These are phyloP conservation scores for Clitoria ternatea DNA, from an alignment of 306 rosid genomes.

Conservation along the genomic window DNA sequence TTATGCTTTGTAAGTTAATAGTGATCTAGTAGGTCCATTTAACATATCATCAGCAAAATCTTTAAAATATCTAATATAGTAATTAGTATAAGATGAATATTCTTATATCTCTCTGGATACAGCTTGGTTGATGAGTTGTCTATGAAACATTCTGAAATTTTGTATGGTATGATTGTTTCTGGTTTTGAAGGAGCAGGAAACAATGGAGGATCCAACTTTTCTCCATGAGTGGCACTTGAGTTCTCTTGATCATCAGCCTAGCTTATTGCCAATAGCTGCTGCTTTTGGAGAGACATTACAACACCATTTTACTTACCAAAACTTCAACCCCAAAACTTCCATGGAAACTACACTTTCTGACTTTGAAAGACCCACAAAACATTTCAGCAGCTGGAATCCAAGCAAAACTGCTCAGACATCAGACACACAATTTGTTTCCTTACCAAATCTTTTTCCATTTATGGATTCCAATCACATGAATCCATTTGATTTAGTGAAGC, in stretches of 20 bases:
- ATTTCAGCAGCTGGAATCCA: conserved; percentile 46
- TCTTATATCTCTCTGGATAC: background rate
- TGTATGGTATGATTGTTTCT: background rate
- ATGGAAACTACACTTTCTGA: conserved; percentile 26
- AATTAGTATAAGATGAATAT: background rate
- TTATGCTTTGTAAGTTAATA: background rate
- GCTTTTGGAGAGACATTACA: conserved; percentile 64
- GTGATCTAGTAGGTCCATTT: background rate
- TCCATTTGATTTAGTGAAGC: conserved; percentile 45
- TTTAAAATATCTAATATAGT: background rate
- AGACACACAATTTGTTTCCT: conserved; percentile 39
- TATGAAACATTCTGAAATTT: background rate
- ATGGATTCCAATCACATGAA: conserved; percentile 31
- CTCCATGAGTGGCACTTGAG: conserved; percentile 58
- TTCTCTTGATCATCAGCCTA: conserved; percentile 56
- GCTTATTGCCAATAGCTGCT: conserved; percentile 48
- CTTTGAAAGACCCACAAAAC: conserved; percentile 45
- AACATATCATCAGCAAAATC: background rate
- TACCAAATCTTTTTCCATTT: conserved; percentile 45
- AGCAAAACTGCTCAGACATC: conserved; percentile 26
- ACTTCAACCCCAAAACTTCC: conserved; percentile 34
- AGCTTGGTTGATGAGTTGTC: conserved; percentile 7
- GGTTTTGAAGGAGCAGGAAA: conserved; percentile 38
- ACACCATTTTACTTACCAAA: conserved; percentile 37
- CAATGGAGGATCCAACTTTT: conserved; percentile 52